Base-by-base conservation (phyloP, 768 basidiomycete genomes). In the Aureoboletus auriporus region DNA sequence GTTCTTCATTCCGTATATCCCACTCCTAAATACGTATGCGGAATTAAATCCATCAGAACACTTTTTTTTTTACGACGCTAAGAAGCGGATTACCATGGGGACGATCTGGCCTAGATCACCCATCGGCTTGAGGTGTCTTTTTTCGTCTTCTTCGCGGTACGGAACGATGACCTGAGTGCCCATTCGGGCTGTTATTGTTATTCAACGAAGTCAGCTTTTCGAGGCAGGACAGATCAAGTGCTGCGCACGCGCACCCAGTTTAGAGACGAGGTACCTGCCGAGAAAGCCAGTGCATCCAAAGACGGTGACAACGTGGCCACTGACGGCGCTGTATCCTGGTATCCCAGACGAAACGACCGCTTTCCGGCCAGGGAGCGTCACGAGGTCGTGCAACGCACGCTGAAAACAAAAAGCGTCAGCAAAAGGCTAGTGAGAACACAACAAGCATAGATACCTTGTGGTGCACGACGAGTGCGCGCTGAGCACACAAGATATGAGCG, bases 51-150 rank as follows among this genome's bases (percentile, higher is more conserved):
- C 17, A 60, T 59, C 60, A 58, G 57, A 58, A 23, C 20, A 23
- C 20, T 2, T 23, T 23, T 2, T 23, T 23, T 23, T 23, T 63
- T 50, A 29, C 6, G 12, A 8, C 17, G 12, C 49, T 49, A 52
- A 39, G 46, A 41, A 23, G 29, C 27, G 44, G 66, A 62, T 56
- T 62, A 95, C 94, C 87, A 98, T 82, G 59, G 89, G 83, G 48
- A 97, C 89, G 54, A 99, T 87, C 73, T 95, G 93, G 8, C 96
- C 96, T 46, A 98, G 75, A 73, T 99, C 96, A 37, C 95, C 96
- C 84, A 88, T 94, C 11, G 89, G 89, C 69, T 86, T 87, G 62
- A 99, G 73, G 61, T 89, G 80, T 51, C 95, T 77, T 59, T 86
- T 91, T 64, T 93, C 88, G 63, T 98, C 93, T 63, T 92, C 89